phyloP scores from a whole-genome alignment of 2,329 filamentous ascomycete genomes.

The Colletotrichum sp. region DNA sequence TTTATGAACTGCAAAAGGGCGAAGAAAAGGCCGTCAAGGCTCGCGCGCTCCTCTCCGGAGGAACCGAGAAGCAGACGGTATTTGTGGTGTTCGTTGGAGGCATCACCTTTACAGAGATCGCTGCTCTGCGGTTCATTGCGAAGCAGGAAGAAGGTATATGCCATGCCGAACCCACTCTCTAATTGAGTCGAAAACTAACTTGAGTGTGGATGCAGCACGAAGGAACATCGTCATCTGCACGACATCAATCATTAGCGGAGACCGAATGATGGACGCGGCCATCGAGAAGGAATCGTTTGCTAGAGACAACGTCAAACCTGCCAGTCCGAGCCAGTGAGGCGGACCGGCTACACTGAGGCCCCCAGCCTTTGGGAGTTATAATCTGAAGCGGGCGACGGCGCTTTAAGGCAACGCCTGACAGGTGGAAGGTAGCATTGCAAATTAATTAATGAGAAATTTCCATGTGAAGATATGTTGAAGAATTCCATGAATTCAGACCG shows the following conservation, averaged over 20 bases:
- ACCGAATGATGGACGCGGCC: conserved; percentile 85
- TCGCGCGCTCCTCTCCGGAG: conserved; percentile 79
- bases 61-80: conserved; percentile 78
- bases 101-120: conserved; percentile 95
- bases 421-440: neutral
- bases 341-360: neutral
- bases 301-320: conserved; percentile 35
- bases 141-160: conserved; percentile 74
- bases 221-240: conserved; percentile 91
- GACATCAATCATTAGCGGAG: conserved; percentile 89
- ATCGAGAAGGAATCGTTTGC: conserved; percentile 74
- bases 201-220: conserved; percentile 53
- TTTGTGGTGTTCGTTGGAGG: conserved; percentile 99
- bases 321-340: conserved; percentile 23
- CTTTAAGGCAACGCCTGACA: neutral
- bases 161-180: neutral
- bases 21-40: conserved; percentile 93
- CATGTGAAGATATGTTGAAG: neutral
- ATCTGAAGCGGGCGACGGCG: neutral
- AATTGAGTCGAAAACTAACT: neutral
- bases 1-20: conserved; percentile 90
- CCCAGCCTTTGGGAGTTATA: neutral
- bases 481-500: neutral
- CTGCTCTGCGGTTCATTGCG: conserved; percentile 88
- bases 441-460: neutral